Conservation (phyloP, 441 rosid species). For the Populus trichocarpa region DNA sequence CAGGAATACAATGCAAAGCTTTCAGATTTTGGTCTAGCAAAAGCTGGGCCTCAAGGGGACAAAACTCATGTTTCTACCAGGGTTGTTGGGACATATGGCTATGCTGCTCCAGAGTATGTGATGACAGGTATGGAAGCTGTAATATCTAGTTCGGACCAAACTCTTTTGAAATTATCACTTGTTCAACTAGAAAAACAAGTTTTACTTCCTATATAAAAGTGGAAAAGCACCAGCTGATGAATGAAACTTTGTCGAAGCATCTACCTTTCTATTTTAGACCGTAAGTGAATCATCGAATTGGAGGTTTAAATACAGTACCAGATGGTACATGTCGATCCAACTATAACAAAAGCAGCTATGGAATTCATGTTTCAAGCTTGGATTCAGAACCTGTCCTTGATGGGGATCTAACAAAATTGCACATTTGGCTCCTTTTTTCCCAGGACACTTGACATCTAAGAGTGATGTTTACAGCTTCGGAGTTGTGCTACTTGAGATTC, state of each 20-base stretch:
- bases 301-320: not conserved
- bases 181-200: not conserved
- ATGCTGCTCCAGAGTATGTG: constrained; percentile 34
- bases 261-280: not conserved
- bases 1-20: constrained; percentile 90
- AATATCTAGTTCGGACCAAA: constrained; percentile 5
- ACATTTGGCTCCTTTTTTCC: not conserved
- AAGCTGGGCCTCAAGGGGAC: constrained; percentile 97
- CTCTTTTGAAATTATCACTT: not conserved
- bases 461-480: constrained; percentile 95
- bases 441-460: constrained; percentile 75
- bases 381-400: not conserved
- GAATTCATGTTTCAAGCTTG: constrained; percentile 6
- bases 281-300: not conserved
- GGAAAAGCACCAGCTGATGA: not conserved
- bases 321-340: not conserved
- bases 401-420: not conserved
- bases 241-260: not conserved
- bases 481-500: constrained; percentile 73
- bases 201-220: not conserved
- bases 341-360: not conserved
- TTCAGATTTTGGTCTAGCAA: constrained; percentile 95
- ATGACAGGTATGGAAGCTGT: constrained; percentile 69
- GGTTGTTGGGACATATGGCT: constrained; percentile 83
- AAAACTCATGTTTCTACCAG: constrained; percentile 96